phyloP scores from a whole-genome alignment of 352 stramenopile species.

The Pythium brassicae region DNA sequence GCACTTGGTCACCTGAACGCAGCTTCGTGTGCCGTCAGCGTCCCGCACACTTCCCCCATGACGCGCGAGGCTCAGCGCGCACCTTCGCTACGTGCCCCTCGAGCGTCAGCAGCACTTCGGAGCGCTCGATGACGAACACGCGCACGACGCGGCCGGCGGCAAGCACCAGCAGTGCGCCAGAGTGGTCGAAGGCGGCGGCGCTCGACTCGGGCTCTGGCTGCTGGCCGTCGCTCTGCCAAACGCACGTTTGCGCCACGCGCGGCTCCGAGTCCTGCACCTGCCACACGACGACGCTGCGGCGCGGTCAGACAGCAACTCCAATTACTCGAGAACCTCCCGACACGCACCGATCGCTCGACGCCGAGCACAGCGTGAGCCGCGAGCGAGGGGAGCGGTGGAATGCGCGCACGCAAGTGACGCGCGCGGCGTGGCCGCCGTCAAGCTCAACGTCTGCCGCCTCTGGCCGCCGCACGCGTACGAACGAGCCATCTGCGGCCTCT shows the following conservation, averaged over 20 bases:
- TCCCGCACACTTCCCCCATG: neutral
- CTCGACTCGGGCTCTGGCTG: conserved; percentile 30
- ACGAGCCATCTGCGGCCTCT: conserved; percentile 38
- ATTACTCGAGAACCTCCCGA: neutral
- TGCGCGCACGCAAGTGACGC: conserved; percentile 31
- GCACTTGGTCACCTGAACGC: conserved; percentile 58
- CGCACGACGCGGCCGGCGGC: conserved; percentile 46
- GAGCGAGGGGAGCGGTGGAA: conserved; percentile 13
- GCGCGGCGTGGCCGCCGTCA: conserved; percentile 34
- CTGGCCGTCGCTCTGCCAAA: conserved; percentile 25
- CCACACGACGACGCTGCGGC: conserved; percentile 60
- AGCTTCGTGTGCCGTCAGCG: neutral
- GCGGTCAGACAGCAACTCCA: neutral
- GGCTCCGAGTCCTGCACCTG: conserved; percentile 24
- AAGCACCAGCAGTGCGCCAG: conserved; percentile 53
- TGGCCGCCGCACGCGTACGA: conserved; percentile 31
- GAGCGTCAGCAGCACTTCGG: conserved; percentile 55
- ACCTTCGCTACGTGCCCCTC: conserved; percentile 67
- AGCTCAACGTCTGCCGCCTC: conserved; percentile 37
- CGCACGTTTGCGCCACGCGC: conserved; percentile 24
- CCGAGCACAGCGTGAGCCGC: conserved; percentile 40
- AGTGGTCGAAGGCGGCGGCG: conserved; percentile 61
- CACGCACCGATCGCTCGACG: conserved; percentile 58
- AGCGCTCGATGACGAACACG: conserved; percentile 45
- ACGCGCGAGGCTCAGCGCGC: neutral